Conservation (phyloP, 2,329 filamentous ascomycete genomes). For the Teratosphaeriaceae sp. region DNA sequence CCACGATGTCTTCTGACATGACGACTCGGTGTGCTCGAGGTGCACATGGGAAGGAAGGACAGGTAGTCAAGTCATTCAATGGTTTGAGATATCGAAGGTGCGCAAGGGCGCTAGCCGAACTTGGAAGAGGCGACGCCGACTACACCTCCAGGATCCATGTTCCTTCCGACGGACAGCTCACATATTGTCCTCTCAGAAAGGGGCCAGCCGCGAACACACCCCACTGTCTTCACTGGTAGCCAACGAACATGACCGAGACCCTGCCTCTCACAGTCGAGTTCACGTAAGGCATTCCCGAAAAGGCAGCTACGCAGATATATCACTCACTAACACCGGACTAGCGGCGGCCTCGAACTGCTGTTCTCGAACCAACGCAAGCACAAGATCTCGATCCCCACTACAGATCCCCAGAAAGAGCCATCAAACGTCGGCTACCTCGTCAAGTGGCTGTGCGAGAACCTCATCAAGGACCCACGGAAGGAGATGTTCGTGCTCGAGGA, state of each 20-base stretch:
- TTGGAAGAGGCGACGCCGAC: no score
- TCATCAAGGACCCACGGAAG: conserved; percentile 78
- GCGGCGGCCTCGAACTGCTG: conserved; percentile 89
- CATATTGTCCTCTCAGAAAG: no score
- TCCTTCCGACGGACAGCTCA: no score
- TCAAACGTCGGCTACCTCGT: conserved; percentile 72
- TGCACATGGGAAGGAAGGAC: no score
- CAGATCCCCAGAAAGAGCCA: conserved; percentile 51
- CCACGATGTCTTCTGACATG: background rate
- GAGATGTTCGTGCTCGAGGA: conserved; percentile 86
- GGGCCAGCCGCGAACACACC: no score
- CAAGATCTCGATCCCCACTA: conserved; percentile 59
- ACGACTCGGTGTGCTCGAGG: background rate
- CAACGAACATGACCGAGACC: conserved; percentile 22
- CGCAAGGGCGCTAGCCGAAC: no score
- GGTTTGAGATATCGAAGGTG: no score
- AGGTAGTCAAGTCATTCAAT: no score
- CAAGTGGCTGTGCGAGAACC: conserved; percentile 66
- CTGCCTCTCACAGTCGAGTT: conserved; percentile 67
- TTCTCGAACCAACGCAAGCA: conserved; percentile 79
- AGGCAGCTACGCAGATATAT: conserved; percentile 6
- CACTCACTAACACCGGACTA: conserved; percentile 34
- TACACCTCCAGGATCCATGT: no score
- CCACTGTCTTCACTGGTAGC: no score
- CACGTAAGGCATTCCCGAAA: conserved; percentile 44